These are phyloP conservation scores for Fusarium verticillioides DNA, from an alignment of 2,329 filamentous ascomycete species.

Conservation along the genomic window DNA sequence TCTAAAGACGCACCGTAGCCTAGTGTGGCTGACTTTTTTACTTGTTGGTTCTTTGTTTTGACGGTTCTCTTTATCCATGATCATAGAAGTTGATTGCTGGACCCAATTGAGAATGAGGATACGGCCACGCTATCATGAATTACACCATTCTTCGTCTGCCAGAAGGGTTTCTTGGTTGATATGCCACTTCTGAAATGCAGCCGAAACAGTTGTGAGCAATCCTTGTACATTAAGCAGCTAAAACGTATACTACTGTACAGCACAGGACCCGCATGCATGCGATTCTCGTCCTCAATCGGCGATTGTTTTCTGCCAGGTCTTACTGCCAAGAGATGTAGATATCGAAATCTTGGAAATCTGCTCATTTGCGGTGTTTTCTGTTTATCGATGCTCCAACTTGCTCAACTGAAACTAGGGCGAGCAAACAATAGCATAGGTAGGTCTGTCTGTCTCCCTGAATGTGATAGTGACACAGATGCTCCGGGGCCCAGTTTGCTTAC, in stretches of 20 bases:
- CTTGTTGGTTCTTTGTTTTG: slow-evolving; percentile 15
- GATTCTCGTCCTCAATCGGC: slow-evolving; percentile 26
- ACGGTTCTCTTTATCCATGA: slow-evolving; percentile 25
- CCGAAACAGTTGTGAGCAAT: slow-evolving; percentile 28
- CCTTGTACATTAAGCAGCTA: slow-evolving; percentile 8
- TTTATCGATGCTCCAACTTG: background rate
- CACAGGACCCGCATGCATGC: slow-evolving; percentile 18
- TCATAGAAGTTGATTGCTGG: slow-evolving; percentile 13
- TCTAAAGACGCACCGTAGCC: slow-evolving; percentile 15
- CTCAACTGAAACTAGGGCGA: slow-evolving; percentile 16
- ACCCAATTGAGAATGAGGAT: slow-evolving; percentile 18
- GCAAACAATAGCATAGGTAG: slow-evolving; percentile 1
- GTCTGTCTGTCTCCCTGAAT: slow-evolving; percentile 3
- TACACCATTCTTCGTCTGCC: background rate
- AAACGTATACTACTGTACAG: slow-evolving; percentile 12
- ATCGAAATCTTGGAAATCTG: slow-evolving; percentile 27
- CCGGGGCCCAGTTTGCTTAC: slow-evolving; percentile 6
- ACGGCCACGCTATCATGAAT: slow-evolving; percentile 7
- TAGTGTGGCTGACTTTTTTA: slow-evolving; percentile 27
- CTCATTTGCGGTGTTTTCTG: slow-evolving; percentile 22
- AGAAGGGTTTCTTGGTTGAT: slow-evolving; percentile 7
- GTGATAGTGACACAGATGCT: slow-evolving; percentile 15
- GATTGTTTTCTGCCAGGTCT: slow-evolving; percentile 26
- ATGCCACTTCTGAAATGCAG: slow-evolving; percentile 17
- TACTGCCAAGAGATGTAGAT: slow-evolving; percentile 15